Base-by-base conservation (phyloP, 345 rosid species). In the Firmiana major region DNA sequence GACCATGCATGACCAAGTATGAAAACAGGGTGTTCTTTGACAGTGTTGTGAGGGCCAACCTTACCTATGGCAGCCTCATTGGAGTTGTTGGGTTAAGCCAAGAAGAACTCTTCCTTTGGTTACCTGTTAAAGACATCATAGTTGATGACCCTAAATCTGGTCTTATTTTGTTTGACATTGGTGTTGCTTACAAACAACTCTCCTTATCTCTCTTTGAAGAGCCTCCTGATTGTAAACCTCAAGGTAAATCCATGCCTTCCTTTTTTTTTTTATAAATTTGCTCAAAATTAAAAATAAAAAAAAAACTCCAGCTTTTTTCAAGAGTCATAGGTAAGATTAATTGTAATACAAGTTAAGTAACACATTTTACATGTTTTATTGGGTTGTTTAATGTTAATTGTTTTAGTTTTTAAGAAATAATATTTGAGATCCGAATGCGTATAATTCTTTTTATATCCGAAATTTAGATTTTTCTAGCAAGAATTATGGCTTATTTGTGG, bases 31-130 rank as follows among this genome's bases (percentile, higher is more conserved):
- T 93, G 5, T 79, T 79, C 71, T 96, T 89, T 73, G 94, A 91
- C 5, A 81, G 90, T 17, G 93, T 92, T 0, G 88, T 96, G 46
- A 90, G 86, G 78, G 99, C 90, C 10, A 96, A 96, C 79, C 90
- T 96, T 43, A 93, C 88, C 79, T 93, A 90, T 55, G 91, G 97
- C 0, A 87, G 93, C 34, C 89, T 96, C 53, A 63, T 77, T 5
- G 97, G 94, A 19, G 92, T 96, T 5, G 90, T 86, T 63, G 99
- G 99, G 1, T 73, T 96, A 66, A 73, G 88, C 6, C 97, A 93
- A 38, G 88, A 89, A 80, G 99, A 93, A 80, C 93, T 96, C 67
- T 96, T 92, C 71, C 78, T 96, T 5, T 96, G 99, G 99, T 81
- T 96, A 1, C 92, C 92, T 0, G 98, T 96, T 4, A 93, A 83